phyloP scores from a whole-genome alignment of 495 filamentous ascomycete genomes.

The Zalerion maritima region DNA sequence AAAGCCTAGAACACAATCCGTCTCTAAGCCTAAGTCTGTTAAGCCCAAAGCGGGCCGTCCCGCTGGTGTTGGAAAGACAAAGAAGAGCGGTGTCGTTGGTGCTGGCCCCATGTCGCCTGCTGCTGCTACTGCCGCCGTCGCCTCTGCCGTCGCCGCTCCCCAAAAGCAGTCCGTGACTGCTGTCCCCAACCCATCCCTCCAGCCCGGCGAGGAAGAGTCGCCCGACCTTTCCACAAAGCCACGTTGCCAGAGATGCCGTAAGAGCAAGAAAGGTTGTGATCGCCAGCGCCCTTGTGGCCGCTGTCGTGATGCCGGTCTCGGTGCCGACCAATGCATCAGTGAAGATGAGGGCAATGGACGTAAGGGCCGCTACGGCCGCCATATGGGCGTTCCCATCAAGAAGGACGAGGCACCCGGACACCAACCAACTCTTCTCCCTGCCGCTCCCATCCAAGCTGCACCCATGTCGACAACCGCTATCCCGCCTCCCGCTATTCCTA shows the following conservation, averaged over 20 bases:
- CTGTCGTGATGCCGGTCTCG: conserved; percentile 90
- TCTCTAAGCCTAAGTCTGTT: conserved; percentile 20
- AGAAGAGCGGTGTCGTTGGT: conserved; percentile 28
- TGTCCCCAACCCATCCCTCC: conserved; percentile 50
- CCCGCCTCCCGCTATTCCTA: too few species aligned
- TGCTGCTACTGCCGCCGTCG: conserved; percentile 62
- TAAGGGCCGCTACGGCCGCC: conserved; percentile 88
- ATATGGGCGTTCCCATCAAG: conserved; percentile 90
- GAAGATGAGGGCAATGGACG: conserved; percentile 94
- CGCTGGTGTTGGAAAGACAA: conserved; percentile 36
- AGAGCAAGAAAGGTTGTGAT: conserved; percentile 99
- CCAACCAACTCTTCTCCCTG: conserved; percentile 21
- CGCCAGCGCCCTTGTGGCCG: conserved; percentile 85
- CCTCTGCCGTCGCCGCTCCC: conserved; percentile 55
- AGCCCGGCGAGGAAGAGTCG: conserved; percentile 59
- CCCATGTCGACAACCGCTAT: conserved; percentile 1
- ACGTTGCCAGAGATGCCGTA: conserved; percentile 93
- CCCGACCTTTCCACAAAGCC: conserved; percentile 88
- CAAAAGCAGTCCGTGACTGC: conserved; percentile 49
- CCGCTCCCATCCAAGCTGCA: conserved; percentile 19
- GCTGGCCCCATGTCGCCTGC: conserved; percentile 51
- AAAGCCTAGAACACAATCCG: conserved; percentile 16
- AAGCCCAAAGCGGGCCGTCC: conserved; percentile 34
- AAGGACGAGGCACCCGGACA: conserved; percentile 30
- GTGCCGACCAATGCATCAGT: conserved; percentile 81